These are phyloP conservation scores for Cucurbita moschata DNA, from an alignment of 306 rosid species.

Conservation along the genomic window DNA sequence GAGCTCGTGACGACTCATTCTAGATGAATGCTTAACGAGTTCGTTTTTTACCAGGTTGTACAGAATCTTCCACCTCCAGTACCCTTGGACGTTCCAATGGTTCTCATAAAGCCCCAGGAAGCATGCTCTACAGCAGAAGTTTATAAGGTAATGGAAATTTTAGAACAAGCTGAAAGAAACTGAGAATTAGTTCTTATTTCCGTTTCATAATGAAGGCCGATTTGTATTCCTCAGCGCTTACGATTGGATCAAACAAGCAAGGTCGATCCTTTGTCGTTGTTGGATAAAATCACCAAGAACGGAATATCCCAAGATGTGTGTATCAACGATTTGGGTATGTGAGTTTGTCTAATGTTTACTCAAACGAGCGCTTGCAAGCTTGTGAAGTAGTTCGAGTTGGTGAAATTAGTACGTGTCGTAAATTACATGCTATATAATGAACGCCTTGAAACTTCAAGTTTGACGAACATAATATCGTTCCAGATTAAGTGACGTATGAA, in stretches of 20 bases:
- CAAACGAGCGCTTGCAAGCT: background rate
- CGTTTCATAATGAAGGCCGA: constrained; percentile 3
- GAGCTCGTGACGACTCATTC: background rate
- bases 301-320: constrained; percentile 86
- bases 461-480: background rate
- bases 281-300: constrained; percentile 49
- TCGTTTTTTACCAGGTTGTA: constrained; percentile 42
- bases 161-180: background rate
- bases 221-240: constrained; percentile 36
- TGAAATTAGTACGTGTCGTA: background rate
- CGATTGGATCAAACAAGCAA: constrained; percentile 55
- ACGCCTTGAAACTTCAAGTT: background rate
- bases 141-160: constrained; percentile 56
- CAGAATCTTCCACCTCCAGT: constrained; percentile 55
- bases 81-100: constrained; percentile 69
- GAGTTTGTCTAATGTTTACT: background rate
- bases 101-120: constrained; percentile 81
- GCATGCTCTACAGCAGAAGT: constrained; percentile 95
- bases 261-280: constrained; percentile 57
- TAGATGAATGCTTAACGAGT: background rate
- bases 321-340: constrained; percentile 78
- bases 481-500: background rate
- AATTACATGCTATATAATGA: background rate
- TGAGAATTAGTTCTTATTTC: background rate
- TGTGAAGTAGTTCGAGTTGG: background rate